Evolutionary conservation across 1,284 basidiomycete species (phyloP).

Genomic region (Schizophyllum commune): DNA sequence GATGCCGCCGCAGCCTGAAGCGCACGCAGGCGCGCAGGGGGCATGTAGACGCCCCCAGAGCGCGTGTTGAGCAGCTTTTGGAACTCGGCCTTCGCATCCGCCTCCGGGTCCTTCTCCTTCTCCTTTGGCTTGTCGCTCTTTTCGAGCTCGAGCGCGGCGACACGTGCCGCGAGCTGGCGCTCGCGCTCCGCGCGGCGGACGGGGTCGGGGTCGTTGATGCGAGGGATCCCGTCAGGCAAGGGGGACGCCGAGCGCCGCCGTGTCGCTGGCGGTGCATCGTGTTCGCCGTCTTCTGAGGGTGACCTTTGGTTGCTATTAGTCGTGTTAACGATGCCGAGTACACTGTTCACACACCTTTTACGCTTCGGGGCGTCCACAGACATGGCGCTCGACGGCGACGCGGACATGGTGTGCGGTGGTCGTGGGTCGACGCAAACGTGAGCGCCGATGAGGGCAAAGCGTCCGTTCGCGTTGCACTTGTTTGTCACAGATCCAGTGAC

Average conservation of each 20-base stretch:
- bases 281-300: constrained; percentile 34
- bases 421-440: not conserved
- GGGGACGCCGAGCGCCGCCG: constrained; percentile 62
- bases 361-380: constrained; percentile 10
- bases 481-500: not conserved
- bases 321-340: not conserved
- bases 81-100: constrained; percentile 73
- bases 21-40: constrained; percentile 87
- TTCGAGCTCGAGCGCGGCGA: constrained; percentile 69
- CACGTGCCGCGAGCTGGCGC: constrained; percentile 63
- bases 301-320: constrained; percentile 34
- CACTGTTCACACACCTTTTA: constrained; percentile 17
- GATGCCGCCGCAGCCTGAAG: constrained; percentile 81
- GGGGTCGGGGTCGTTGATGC: constrained; percentile 72
- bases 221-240: constrained; percentile 34
- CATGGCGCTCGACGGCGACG: not conserved
- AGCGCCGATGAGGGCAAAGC: not conserved
- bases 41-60: constrained; percentile 95
- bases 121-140: constrained; percentile 44
- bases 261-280: constrained; percentile 48
- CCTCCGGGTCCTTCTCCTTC: constrained; percentile 43
- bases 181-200: constrained; percentile 70
- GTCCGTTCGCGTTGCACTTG: not conserved
- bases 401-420: not conserved
- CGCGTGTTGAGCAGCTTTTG: constrained; percentile 71